Conservation (phyloP, 495 filamentous ascomycete genomes). For the Daldinia caldariorum region DNA sequence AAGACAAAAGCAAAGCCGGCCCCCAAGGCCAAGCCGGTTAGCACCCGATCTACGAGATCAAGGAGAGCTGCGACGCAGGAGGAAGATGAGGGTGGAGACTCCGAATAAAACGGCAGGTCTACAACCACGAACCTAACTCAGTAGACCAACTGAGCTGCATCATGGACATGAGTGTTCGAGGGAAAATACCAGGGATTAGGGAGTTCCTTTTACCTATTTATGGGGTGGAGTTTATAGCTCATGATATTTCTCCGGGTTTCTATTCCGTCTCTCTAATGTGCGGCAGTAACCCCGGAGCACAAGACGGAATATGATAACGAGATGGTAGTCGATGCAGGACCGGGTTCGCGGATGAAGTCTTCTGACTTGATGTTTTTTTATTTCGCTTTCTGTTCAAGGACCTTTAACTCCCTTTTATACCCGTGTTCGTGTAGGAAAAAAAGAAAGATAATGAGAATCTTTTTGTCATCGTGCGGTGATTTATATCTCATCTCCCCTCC, state of each 20-base stretch:
- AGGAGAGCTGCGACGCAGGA: conserved; percentile 39
- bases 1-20: conserved; percentile 41
- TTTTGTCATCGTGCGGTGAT: conserved; percentile 4
- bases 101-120: conserved; percentile 20
- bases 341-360: conserved; percentile 9
- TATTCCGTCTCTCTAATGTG: not conserved
- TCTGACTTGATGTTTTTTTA: conserved; percentile 14
- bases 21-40: conserved; percentile 33
- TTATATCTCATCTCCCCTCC: not conserved
- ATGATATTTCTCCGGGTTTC: not conserved
- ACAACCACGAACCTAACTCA: not conserved
- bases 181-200: not conserved
- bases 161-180: not conserved
- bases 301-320: conserved; percentile 28
- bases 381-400: not conserved
- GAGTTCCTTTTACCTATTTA: not conserved
- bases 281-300: not conserved
- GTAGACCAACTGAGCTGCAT: not conserved
- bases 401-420: conserved; percentile 36
- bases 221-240: conserved; percentile 6
- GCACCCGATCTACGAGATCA: conserved; percentile 45
- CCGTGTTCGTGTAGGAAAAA: conserved; percentile 27
- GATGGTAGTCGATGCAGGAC: not conserved
- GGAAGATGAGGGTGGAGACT: conserved; percentile 35
- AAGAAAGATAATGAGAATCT: conserved; percentile 6